These are phyloP conservation scores for Cladophialophora yegresii DNA, from an alignment of 2,329 filamentous ascomycete species.

Conservation along the genomic window DNA sequence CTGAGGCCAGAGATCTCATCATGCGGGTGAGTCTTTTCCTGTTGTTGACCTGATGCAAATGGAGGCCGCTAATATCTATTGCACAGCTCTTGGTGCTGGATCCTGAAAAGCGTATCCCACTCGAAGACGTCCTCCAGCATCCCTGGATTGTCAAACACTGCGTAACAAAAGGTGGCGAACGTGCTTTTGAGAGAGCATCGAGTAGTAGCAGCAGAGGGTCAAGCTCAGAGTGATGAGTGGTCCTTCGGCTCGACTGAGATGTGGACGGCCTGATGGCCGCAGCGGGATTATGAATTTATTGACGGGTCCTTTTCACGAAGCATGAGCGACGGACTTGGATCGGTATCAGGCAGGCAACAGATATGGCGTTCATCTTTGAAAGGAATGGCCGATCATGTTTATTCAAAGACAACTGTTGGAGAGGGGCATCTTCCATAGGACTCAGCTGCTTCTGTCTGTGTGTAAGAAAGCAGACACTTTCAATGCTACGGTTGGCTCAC, in stretches of 20 bases:
- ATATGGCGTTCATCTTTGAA: background rate
- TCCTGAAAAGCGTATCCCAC: slow-evolving; percentile 85
- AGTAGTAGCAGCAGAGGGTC: slow-evolving; percentile 18
- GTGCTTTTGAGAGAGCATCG: slow-evolving; percentile 25
- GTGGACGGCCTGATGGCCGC: background rate
- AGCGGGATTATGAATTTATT: slow-evolving; percentile 15
- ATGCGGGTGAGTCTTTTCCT: slow-evolving; percentile 66
- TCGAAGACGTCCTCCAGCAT: slow-evolving; percentile 85
- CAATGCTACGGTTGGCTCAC: background rate
- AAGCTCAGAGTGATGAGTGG: slow-evolving; percentile 8
- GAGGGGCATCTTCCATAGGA: background rate
- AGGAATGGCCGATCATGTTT: background rate
- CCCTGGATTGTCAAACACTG: slow-evolving; percentile 98
- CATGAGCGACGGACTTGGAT: slow-evolving; percentile 7
- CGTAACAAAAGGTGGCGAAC: slow-evolving; percentile 34
- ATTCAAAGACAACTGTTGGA: background rate
- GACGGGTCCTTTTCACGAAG: slow-evolving; percentile 10
- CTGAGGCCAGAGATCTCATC: slow-evolving; percentile 88
- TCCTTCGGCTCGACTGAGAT: background rate
- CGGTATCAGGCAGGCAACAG: background rate
- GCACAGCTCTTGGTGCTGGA: slow-evolving; percentile 80
- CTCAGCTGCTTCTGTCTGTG: background rate
- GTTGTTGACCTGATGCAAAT: background rate
- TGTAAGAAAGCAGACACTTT: background rate
- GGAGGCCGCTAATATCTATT: slow-evolving; percentile 33